phyloP scores from a whole-genome alignment of 345 rosid genomes.

The Excoecaria cochinchinensis region DNA sequence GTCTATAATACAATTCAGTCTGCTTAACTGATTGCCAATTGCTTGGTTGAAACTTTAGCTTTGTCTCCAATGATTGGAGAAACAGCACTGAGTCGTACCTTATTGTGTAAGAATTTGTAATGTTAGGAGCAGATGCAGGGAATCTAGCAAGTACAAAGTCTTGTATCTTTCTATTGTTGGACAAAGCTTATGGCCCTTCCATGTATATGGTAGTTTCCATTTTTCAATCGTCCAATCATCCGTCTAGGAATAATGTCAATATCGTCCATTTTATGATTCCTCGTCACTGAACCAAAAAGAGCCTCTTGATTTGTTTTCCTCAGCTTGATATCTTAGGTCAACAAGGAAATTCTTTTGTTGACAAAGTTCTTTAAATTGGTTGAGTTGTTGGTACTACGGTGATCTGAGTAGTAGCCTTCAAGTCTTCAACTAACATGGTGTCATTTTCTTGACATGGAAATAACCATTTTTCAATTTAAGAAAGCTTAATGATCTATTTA shows the following conservation, averaged over 20 bases:
- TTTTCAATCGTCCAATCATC: too few relatives aligned
- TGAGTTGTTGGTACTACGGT: background rate
- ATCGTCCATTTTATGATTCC: background rate
- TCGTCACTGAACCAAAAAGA: background rate
- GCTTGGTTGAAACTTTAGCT: background rate
- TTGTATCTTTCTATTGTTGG: background rate
- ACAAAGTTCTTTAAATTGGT: background rate
- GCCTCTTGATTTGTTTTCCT: background rate
- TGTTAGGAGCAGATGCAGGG: too few relatives aligned
- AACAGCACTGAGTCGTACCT: background rate
- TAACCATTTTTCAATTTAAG: slow-evolving; percentile 7
- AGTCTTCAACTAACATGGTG: background rate
- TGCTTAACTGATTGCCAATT: background rate
- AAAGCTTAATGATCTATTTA: background rate
- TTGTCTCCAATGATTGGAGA: background rate
- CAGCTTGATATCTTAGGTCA: background rate
- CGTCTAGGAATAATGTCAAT: too few relatives aligned
- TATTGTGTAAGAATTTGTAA: too few relatives aligned
- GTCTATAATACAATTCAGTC: slow-evolving; percentile 19
- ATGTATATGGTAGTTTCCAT: too few relatives aligned
- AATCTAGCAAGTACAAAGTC: background rate
- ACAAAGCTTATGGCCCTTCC: too few relatives aligned
- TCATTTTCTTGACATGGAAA: slow-evolving; percentile 1
- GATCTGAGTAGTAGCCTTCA: background rate
- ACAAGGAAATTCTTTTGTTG: background rate